phyloP scores from a whole-genome alignment of 495 filamentous ascomycete species.

The Massariosphaeria phaeospora region DNA sequence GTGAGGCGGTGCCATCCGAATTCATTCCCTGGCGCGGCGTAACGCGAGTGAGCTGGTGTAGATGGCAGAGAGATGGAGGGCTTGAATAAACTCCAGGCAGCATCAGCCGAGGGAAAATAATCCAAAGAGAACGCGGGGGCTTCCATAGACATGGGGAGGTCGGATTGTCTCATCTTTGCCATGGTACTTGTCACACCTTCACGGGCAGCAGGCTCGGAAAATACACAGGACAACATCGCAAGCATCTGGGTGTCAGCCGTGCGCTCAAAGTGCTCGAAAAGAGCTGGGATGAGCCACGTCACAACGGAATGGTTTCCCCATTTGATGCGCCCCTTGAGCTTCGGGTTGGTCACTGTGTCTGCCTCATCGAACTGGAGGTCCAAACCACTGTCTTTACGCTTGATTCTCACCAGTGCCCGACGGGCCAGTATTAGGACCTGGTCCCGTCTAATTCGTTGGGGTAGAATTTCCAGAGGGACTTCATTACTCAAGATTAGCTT shows the following conservation, averaged over 20 bases:
- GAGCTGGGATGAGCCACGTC: constrained; percentile 59
- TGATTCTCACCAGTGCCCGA: constrained; percentile 38
- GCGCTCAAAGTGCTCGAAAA: constrained; percentile 70
- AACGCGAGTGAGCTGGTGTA: constrained; percentile 22
- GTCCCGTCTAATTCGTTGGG: constrained; percentile 46
- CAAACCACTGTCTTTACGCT: constrained; percentile 47
- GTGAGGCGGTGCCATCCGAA: constrained; percentile 51
- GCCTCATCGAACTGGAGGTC: constrained; percentile 46
- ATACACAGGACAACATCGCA: constrained; percentile 87
- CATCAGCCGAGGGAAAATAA: constrained; percentile 61
- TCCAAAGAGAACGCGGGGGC: constrained; percentile 61
- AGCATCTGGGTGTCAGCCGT: constrained; percentile 87
- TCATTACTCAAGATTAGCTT: constrained; percentile 71
- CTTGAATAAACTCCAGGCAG: constrained; percentile 50
- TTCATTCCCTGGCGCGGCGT: constrained; percentile 38
- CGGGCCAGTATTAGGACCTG: constrained; percentile 59
- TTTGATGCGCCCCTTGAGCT: constrained; percentile 57
- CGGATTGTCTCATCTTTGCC: constrained; percentile 38
- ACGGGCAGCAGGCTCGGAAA: constrained; percentile 55
- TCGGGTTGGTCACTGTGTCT: constrained; percentile 33
- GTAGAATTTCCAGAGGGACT: constrained; percentile 62
- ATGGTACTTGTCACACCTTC: constrained; percentile 33
- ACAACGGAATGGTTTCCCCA: constrained; percentile 84
- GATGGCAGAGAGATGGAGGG: constrained; percentile 44
- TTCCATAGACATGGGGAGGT: constrained; percentile 59